Conservation (phyloP, 148 eudicot genomes). For the Camellia lanceoleosa region DNA sequence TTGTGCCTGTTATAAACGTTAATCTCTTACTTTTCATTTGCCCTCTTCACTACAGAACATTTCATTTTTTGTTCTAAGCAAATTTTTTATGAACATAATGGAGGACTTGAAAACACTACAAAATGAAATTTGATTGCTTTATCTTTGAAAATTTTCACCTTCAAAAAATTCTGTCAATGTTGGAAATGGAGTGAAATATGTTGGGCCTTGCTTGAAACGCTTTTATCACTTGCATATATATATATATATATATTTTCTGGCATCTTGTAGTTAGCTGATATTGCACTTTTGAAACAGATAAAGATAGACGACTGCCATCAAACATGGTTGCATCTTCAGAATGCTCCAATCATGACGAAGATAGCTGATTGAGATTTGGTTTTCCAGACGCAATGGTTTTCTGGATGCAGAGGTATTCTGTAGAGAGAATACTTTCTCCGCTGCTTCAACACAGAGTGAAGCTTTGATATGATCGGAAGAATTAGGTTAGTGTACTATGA, state of each 20-base stretch:
- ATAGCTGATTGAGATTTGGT: conserved; percentile 54
- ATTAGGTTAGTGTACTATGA: not conserved
- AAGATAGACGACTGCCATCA: conserved; percentile 36
- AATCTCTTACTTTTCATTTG: not conserved
- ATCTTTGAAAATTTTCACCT: too few relatives aligned
- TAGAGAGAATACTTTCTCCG: conserved; percentile 47
- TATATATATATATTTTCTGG: not conserved
- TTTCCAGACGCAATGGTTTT: conserved; percentile 41
- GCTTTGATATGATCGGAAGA: not conserved
- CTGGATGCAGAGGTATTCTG: conserved; percentile 3
- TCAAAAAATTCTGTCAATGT: not conserved
- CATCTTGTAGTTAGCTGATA: not conserved
- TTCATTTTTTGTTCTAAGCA: not conserved
- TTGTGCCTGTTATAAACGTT: not conserved
- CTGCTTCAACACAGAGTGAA: conserved; percentile 37
- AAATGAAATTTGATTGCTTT: too few relatives aligned
- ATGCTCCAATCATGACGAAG: conserved; percentile 21
- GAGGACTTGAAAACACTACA: too few relatives aligned
- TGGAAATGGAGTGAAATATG: conserved; percentile 3
- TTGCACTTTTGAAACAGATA: conserved; percentile 28
- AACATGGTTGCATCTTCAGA: conserved; percentile 47
- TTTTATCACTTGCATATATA: not conserved
- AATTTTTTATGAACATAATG: too few relatives aligned
- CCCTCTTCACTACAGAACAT: not conserved
- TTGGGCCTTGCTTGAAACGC: not conserved